These are phyloP conservation scores for Piper longum DNA, from an alignment of 164 flowering plant genomes.

Conservation along the genomic window DNA sequence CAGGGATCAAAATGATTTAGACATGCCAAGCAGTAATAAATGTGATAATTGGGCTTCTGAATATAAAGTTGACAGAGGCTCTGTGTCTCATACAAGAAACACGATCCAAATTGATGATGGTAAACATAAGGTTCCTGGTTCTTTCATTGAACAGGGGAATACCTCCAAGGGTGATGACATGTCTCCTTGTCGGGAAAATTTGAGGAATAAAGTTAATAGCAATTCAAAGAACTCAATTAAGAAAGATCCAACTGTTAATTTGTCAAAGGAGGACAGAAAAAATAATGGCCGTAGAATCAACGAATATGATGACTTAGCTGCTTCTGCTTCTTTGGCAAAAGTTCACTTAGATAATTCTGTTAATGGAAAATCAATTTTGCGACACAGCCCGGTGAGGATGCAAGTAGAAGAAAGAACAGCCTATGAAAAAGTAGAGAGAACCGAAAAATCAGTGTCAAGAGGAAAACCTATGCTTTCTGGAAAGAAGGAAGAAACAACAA, in stretches of 20 bases:
- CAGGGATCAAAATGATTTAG: constrained; percentile 11
- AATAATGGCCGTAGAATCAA: constrained; percentile 20
- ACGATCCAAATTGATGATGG: constrained; percentile 24
- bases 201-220: constrained; percentile 18
- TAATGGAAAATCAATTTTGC: constrained; percentile 7
- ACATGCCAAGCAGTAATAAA: constrained; percentile 16
- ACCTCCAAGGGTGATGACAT: constrained; percentile 11
- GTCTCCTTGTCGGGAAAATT: constrained; percentile 19
- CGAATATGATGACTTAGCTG: constrained; percentile 18
- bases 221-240: constrained; percentile 22
- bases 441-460: constrained; percentile 1
- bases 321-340: neutral
- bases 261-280: constrained; percentile 24
- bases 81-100: constrained; percentile 41
- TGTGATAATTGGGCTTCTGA: constrained; percentile 29
- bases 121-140: constrained; percentile 24
- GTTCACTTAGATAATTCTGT: constrained; percentile 1
- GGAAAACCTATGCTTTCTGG: constrained; percentile 1
- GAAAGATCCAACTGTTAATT: constrained; percentile 28
- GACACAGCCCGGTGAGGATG: constrained; percentile 11
- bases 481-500: constrained; percentile 4
- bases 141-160: constrained; percentile 15
- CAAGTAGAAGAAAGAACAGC: constrained; percentile 30
- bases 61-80: constrained; percentile 34
- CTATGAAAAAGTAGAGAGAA: constrained; percentile 24